Evolutionary conservation across 768 basidiomycete genomes (phyloP).

Genomic region (Rhizopogon rudus): DNA sequence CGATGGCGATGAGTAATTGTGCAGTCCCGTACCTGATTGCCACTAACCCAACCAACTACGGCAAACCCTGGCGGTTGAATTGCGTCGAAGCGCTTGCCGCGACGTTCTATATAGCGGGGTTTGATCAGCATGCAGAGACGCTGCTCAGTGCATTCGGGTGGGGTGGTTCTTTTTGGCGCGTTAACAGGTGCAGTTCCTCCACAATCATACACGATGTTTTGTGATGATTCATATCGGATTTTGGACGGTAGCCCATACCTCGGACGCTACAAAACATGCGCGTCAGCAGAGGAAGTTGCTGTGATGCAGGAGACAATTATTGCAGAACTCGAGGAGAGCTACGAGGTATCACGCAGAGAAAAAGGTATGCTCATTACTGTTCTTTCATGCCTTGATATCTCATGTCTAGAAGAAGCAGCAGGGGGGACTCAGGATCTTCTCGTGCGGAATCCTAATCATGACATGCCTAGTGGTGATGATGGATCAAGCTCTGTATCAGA

Average conservation of each 20-base stretch:
- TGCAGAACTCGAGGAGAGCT: conserved; percentile 59
- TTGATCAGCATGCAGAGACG: conserved; percentile 72
- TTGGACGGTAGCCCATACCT: conserved; percentile 37
- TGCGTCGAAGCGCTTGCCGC: conserved; percentile 95
- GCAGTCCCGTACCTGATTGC: conserved; percentile 93
- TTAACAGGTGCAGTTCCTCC: conserved; percentile 57
- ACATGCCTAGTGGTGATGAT: background rate
- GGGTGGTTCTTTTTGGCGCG: conserved; percentile 82
- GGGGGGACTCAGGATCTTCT: conserved; percentile 55
- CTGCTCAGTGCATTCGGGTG: conserved; percentile 84
- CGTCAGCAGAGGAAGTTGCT: conserved; percentile 50
- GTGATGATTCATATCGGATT: background rate
- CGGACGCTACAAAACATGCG: conserved; percentile 72
- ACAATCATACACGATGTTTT: background rate
- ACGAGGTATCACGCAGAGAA: conserved; percentile 48
- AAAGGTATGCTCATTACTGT: conserved; percentile 34
- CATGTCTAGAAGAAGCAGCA: conserved; percentile 13
- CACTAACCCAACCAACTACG: conserved; percentile 96
- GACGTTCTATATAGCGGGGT: conserved; percentile 91
- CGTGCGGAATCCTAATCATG: conserved; percentile 66
- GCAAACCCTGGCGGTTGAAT: conserved; percentile 93
- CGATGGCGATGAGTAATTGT: background rate
- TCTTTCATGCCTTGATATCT: background rate
- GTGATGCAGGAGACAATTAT: conserved; percentile 66
- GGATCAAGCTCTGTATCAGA: background rate